Conservation (phyloP, 2,329 filamentous ascomycete species). For the Diaporthe sp. region DNA sequence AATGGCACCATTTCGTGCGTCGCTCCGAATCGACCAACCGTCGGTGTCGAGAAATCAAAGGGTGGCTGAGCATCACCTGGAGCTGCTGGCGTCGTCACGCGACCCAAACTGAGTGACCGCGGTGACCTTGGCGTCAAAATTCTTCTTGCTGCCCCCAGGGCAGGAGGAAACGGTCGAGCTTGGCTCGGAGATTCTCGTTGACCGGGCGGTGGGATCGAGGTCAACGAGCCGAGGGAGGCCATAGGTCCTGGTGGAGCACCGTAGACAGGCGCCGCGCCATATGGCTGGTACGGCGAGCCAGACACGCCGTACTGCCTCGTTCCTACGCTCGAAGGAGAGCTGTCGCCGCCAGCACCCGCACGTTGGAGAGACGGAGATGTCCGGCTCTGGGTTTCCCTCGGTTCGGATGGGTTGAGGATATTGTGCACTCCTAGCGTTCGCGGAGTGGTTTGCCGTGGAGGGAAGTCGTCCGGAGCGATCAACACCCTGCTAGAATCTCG, state of each 20-base stretch:
- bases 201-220: slow-evolving; percentile 33
- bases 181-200: slow-evolving; percentile 33
- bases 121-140: slow-evolving; percentile 70
- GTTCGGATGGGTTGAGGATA: slow-evolving; percentile 55
- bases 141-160: slow-evolving; percentile 51
- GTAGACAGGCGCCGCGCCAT: slow-evolving; percentile 23
- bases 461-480: slow-evolving; percentile 44
- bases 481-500: slow-evolving; percentile 43
- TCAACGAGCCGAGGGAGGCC: slow-evolving; percentile 26
- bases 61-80: slow-evolving; percentile 44
- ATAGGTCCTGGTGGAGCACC: slow-evolving; percentile 29
- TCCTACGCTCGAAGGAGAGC: slow-evolving; percentile 38
- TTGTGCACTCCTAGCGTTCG: slow-evolving; percentile 54
- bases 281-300: slow-evolving; percentile 37
- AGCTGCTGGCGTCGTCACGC: slow-evolving; percentile 43
- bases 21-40: slow-evolving; percentile 25
- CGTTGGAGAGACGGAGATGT: slow-evolving; percentile 36
- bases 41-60: slow-evolving; percentile 40
- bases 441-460: slow-evolving; percentile 43
- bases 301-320: slow-evolving; percentile 38
- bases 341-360: slow-evolving; percentile 37
- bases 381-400: slow-evolving; percentile 39
- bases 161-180: slow-evolving; percentile 28
- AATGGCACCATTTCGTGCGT: slow-evolving; percentile 39
- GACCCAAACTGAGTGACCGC: slow-evolving; percentile 61